A percentile compares a stretch with the other conserved stretches of the same genome.
phyloP scores from a whole-genome alignment of 2,329 filamentous ascomycete species.

The Dothistroma pini region DNA sequence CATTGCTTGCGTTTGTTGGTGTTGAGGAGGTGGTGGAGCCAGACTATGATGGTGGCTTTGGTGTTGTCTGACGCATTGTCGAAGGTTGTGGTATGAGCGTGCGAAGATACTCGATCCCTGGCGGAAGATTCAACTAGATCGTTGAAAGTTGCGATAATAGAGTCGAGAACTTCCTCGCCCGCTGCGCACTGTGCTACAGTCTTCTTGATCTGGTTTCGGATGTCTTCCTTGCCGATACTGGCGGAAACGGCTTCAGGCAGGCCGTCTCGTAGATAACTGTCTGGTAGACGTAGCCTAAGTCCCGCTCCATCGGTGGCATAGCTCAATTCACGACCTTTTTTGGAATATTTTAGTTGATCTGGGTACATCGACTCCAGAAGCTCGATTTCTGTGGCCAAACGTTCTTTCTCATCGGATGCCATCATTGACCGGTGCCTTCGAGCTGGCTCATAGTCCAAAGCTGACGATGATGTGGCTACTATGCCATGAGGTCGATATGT shows the following conservation, averaged over 20 bases:
- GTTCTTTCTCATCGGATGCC: slow-evolving; percentile 10
- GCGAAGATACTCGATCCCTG: neutral
- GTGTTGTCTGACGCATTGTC: neutral
- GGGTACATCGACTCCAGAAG: slow-evolving; percentile 47
- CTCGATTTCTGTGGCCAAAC: slow-evolving; percentile 38
- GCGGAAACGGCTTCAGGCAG: slow-evolving; percentile 41
- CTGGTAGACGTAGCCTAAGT: slow-evolving; percentile 39
- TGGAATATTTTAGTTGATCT: slow-evolving; percentile 36
- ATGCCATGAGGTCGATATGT: neutral
- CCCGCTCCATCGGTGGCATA: slow-evolving; percentile 29
- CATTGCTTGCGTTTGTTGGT: slow-evolving; percentile 46
- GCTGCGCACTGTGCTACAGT: slow-evolving; percentile 28
- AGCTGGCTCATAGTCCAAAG: no score
- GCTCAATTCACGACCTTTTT: slow-evolving; percentile 38
- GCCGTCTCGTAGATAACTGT: slow-evolving; percentile 37
- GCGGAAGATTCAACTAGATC: slow-evolving; percentile 25
- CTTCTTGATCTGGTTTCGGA: slow-evolving; percentile 34
- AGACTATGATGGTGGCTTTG: slow-evolving; percentile 40
- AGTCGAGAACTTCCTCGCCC: slow-evolving; percentile 44
- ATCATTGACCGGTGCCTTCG: neutral
- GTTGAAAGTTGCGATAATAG: slow-evolving; percentile 40
- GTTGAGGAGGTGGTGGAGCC: slow-evolving; percentile 47
- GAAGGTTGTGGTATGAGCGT: neutral
- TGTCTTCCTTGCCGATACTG: slow-evolving; percentile 35
- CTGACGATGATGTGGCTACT: neutral